phyloP scores from a whole-genome alignment of 2,329 filamentous ascomycete genomes.

The Dactylonectria estremocensis region DNA sequence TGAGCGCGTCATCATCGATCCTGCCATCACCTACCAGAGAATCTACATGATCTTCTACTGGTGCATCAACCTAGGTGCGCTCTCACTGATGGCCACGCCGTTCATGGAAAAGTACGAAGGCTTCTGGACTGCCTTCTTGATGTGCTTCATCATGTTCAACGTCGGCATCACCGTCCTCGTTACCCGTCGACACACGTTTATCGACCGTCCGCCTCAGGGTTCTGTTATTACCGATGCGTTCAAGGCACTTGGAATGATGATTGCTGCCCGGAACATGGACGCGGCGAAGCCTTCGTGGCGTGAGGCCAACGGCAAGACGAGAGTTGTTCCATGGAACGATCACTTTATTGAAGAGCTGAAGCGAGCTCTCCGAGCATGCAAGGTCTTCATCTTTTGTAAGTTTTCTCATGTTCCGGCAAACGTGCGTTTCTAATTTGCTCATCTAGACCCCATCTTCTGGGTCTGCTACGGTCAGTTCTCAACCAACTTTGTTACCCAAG shows the following conservation, averaged over 20 bases:
- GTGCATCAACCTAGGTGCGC: slow-evolving; percentile 81
- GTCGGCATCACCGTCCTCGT: slow-evolving; percentile 70
- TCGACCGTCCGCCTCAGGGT: slow-evolving; percentile 71
- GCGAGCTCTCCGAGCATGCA: slow-evolving; percentile 76
- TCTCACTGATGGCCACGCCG: slow-evolving; percentile 77
- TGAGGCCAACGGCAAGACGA: slow-evolving; percentile 62
- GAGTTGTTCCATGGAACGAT: slow-evolving; percentile 73
- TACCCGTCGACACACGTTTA: slow-evolving; percentile 61
- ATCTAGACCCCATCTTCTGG: slow-evolving; percentile 74
- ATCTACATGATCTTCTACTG: slow-evolving; percentile 84
- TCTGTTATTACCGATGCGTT: slow-evolving; percentile 78
- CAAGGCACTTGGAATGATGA: slow-evolving; percentile 60
- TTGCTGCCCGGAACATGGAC: slow-evolving; percentile 62
- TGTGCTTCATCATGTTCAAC: slow-evolving; percentile 74
- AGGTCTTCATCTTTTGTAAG: slow-evolving; percentile 75
- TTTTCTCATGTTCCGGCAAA: background rate
- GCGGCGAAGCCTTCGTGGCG: slow-evolving; percentile 79
- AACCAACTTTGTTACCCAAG: slow-evolving; percentile 77
- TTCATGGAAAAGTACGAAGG: slow-evolving; percentile 78
- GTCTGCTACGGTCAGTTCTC: slow-evolving; percentile 79
- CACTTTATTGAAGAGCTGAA: slow-evolving; percentile 81
- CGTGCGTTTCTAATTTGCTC: slow-evolving; percentile 13
- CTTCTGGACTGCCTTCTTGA: slow-evolving; percentile 76
- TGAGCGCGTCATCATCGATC: slow-evolving; percentile 77
- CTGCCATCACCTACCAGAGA: slow-evolving; percentile 75